phyloP scores from a whole-genome alignment of 1,284 basidiomycete genomes.

The Leucoagaricus sp. region DNA sequence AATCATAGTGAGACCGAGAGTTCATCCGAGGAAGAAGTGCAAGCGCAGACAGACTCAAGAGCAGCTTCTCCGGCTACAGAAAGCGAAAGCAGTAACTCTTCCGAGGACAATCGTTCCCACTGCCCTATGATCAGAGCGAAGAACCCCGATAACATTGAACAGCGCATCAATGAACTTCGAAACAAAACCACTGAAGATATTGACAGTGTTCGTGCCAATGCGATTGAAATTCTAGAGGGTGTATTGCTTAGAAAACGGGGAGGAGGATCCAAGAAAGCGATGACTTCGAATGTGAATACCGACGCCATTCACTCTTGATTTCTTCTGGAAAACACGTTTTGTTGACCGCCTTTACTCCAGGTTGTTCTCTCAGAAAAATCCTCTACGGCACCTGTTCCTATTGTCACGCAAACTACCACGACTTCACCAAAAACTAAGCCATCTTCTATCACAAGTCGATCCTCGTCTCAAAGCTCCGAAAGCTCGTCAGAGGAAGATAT shows the following conservation, averaged over 20 bases:
- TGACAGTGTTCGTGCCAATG: constrained; percentile 22
- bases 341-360: constrained; percentile 6
- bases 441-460: background rate
- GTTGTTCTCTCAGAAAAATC: background rate
- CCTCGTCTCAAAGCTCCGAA: background rate
- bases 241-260: constrained; percentile 26
- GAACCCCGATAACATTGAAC: constrained; percentile 33
- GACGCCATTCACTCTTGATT: background rate
- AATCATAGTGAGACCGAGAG: background rate
- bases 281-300: constrained; percentile 3
- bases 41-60: background rate
- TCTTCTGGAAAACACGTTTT: background rate
- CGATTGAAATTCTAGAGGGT: constrained; percentile 38
- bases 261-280: constrained; percentile 10
- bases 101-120: background rate
- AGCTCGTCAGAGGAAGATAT: background rate
- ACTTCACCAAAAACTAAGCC: background rate
- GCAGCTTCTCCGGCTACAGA: background rate
- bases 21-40: background rate
- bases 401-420: background rate
- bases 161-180: constrained; percentile 39
- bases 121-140: constrained; percentile 45
- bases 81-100: background rate
- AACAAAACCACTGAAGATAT: constrained; percentile 21
- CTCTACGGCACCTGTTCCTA: background rate